phyloP scores from a whole-genome alignment of 495 filamentous ascomycete species.

The Aspergillus nanangensis region DNA sequence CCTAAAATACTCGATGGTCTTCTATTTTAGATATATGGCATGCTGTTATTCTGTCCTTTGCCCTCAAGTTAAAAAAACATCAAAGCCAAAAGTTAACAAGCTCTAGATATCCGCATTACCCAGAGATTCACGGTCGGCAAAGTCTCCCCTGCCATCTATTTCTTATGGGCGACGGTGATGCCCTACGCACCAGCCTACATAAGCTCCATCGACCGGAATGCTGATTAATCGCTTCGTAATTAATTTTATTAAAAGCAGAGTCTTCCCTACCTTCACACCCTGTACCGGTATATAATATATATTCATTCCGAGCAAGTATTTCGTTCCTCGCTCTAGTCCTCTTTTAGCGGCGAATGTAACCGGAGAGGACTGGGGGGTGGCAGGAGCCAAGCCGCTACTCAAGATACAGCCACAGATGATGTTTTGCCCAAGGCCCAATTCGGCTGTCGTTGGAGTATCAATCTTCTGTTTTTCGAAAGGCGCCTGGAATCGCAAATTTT shows the following conservation, averaged over 20 bases:
- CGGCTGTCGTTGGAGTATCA: too few relatives aligned
- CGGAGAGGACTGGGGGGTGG: too few relatives aligned
- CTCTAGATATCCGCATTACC: constrained; percentile 7
- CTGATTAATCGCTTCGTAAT: constrained; percentile 12
- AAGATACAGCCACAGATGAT: too few relatives aligned
- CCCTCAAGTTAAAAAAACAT: constrained; percentile 1
- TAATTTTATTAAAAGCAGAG: constrained; percentile 5
- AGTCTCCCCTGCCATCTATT: constrained; percentile 8
- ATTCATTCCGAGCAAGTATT: constrained; percentile 10
- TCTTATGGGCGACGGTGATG: constrained; percentile 7
- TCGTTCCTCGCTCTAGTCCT: constrained; percentile 9
- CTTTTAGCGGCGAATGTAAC: constrained; percentile 10
- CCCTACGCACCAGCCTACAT: constrained; percentile 8
- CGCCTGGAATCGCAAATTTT: too few relatives aligned
- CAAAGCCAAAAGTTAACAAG: not conserved
- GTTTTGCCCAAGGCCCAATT: too few relatives aligned
- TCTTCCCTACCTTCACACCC: constrained; percentile 11
- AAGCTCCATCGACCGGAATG: constrained; percentile 7
- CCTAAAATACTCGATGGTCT: constrained; percentile 9
- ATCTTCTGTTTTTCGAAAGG: too few relatives aligned
- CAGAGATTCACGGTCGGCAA: constrained; percentile 9
- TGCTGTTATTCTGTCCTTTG: constrained; percentile 5
- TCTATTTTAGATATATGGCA: constrained; percentile 11
- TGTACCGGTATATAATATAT: constrained; percentile 12
- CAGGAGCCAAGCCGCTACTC: too few relatives aligned